A percentile compares a stretch with the other conserved stretches of the same genome.
phyloP scores from a whole-genome alignment of 495 filamentous ascomycete species.

The Rhizodiscina lignyota region DNA sequence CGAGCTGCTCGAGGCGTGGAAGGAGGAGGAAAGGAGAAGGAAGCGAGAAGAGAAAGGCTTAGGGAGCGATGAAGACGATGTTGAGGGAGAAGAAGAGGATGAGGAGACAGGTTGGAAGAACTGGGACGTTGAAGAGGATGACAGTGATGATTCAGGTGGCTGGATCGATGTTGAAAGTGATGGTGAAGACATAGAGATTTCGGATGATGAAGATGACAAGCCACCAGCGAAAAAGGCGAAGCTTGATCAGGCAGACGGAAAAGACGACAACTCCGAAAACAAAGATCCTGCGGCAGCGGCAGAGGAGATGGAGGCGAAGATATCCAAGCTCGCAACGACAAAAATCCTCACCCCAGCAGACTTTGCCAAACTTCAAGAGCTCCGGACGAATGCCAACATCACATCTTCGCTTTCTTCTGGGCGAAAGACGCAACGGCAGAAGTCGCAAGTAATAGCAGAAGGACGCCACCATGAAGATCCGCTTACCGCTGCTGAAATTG shows the following conservation, averaged over 20 bases:
- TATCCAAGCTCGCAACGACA: slow-evolving; percentile 63
- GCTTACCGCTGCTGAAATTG: slow-evolving; percentile 74
- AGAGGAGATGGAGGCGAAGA: slow-evolving; percentile 11
- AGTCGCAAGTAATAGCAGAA: too few species aligned
- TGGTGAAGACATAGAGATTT: slow-evolving; percentile 54
- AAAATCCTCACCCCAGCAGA: slow-evolving; percentile 84
- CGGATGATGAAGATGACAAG: slow-evolving; percentile 40
- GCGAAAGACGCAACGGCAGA: slow-evolving; percentile 7
- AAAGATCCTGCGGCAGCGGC: not conserved
- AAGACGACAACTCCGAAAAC: not conserved
- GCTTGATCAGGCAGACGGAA: slow-evolving; percentile 8
- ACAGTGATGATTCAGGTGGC: slow-evolving; percentile 63
- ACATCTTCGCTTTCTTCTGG: not conserved
- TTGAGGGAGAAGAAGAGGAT: slow-evolving; percentile 32
- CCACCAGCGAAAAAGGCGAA: slow-evolving; percentile 10
- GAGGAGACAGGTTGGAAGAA: slow-evolving; percentile 55
- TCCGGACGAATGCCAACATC: slow-evolving; percentile 55
- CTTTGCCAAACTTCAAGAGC: slow-evolving; percentile 78
- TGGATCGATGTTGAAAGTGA: slow-evolving; percentile 89
- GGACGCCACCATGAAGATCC: slow-evolving; percentile 63
- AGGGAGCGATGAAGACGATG: slow-evolving; percentile 33
- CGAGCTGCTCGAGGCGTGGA: slow-evolving; percentile 83
- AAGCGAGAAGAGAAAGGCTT: slow-evolving; percentile 50
- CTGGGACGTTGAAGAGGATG: slow-evolving; percentile 70
- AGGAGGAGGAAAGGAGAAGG: slow-evolving; percentile 67